These are phyloP conservation scores for Solanum peruvianum DNA, from an alignment of 257 asterid species.

Conservation along the genomic window DNA sequence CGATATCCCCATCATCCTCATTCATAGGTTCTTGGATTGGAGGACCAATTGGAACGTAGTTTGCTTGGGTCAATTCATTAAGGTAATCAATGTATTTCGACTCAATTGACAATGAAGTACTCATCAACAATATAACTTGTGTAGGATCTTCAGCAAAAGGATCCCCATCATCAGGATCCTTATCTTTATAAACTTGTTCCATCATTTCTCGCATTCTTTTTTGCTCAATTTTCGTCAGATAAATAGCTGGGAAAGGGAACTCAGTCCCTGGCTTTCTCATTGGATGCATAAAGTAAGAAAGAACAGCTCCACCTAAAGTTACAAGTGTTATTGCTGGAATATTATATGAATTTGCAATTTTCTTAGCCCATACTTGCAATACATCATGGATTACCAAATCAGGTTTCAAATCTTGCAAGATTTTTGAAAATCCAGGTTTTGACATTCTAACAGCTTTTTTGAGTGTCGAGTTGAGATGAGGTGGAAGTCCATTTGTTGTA, in stretches of 20 bases:
- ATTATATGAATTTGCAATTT: not conserved
- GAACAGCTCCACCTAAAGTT: not conserved
- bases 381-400: not conserved
- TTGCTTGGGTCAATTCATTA: not conserved
- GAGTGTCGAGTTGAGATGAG: not conserved
- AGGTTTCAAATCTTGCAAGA: not conserved
- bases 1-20: not conserved
- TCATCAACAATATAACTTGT: not conserved
- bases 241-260: not conserved
- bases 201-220: not conserved
- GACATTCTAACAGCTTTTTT: not conserved
- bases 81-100: not conserved
- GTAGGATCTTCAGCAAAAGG: not conserved
- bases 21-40: constrained; percentile 2
- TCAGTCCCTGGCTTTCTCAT: not conserved
- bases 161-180: not conserved
- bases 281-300: not conserved
- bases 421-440: not conserved
- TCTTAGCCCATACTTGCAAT: not conserved
- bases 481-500: not conserved
- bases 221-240: not conserved
- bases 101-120: not conserved
- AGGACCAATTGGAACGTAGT: not conserved
- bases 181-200: not conserved
- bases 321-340: not conserved